Base-by-base conservation (phyloP, 257 asterid genomes). In the Gentiana dahurica region DNA sequence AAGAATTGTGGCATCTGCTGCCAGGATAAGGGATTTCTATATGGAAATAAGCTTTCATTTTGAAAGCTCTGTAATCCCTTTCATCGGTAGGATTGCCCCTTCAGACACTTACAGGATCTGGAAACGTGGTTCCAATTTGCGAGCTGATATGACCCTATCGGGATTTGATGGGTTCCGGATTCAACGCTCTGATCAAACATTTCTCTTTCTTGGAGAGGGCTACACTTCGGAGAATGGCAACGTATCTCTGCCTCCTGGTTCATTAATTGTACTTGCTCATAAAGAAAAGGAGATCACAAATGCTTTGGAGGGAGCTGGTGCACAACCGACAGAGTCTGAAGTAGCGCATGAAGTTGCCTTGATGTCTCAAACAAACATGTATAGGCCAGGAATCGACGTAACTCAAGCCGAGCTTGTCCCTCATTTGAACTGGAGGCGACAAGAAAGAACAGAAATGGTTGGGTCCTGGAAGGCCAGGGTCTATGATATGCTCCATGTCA, bases 341-440 rank as follows among this genome's bases (percentile, higher is more conserved):
- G 99, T 92, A 66, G 95, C 97, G 1, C 95, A 71, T 70, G 99
- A 92, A 77, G 99, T 92, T 69, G 83, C 97, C 46, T 68, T 80
- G 84, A 92, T 92, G 99, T 92, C 99, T 58, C 97, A 88, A 77
- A 92, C 97, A 49, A 92, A 92, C 72, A 92, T 92, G 95, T 88
- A 88, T 66, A 81, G 99, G 72, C 97, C 99, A 3, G 99, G 99
- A 67, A 88, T 92, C 63, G 99, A 92, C 77, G 97, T 92, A 36
- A 88, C 99, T 54, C 95, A 83, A 76, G 99, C 97, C 36, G 97
- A 92, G 68, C 99, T 92, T 61, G 71, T 84, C 66, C 95, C 95
- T 7, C 95, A 83, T 70, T 66, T 86, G 78, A 92, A 84, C 74
- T 92, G 97, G 99, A 85, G 99, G 78, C 81, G 97, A 57, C 95